These are phyloP conservation scores for Calonectria fujianensis DNA, from an alignment of 2,329 filamentous ascomycete species.

Conservation along the genomic window DNA sequence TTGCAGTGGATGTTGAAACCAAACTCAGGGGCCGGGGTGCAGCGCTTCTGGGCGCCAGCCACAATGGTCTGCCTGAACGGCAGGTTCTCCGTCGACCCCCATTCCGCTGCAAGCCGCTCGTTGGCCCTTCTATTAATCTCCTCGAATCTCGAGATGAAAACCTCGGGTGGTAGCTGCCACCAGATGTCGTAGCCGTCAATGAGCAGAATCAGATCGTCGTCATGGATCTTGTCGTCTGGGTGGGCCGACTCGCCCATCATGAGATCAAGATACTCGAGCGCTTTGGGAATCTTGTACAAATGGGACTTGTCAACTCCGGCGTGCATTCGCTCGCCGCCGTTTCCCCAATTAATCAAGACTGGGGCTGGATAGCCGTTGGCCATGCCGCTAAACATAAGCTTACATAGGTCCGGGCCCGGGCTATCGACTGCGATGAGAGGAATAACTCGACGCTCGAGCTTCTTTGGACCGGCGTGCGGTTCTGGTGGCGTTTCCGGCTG, in stretches of 20 bases:
- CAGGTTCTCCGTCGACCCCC: constrained; percentile 1
- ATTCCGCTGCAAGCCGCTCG: constrained; percentile 35
- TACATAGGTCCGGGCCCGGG: constrained; percentile 52
- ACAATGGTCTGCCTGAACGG: constrained; percentile 50
- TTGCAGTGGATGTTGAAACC: constrained; percentile 46
- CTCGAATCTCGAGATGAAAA: constrained; percentile 53
- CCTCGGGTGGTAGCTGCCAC: constrained; percentile 54
- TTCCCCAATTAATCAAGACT: constrained; percentile 55
- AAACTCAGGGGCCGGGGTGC: constrained; percentile 36
- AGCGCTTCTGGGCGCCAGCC: constrained; percentile 48
- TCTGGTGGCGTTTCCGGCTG: not conserved
- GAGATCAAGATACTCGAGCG: constrained; percentile 51
- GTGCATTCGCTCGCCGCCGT: constrained; percentile 36
- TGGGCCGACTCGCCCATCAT: constrained; percentile 16
- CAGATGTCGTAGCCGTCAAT: constrained; percentile 55
- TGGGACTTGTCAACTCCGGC: constrained; percentile 49
- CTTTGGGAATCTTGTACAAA: constrained; percentile 53
- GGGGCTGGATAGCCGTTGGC: constrained; percentile 53
- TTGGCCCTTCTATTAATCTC: constrained; percentile 46
- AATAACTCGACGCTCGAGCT: constrained; percentile 38
- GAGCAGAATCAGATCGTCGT: constrained; percentile 52
- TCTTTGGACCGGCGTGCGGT: too few relatives aligned
- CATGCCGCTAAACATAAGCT: constrained; percentile 51
- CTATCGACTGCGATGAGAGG: constrained; percentile 45
- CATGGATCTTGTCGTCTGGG: constrained; percentile 36